phyloP scores from a whole-genome alignment of 352 stramenopile genomes.

The Phytophthora uliginosa region DNA sequence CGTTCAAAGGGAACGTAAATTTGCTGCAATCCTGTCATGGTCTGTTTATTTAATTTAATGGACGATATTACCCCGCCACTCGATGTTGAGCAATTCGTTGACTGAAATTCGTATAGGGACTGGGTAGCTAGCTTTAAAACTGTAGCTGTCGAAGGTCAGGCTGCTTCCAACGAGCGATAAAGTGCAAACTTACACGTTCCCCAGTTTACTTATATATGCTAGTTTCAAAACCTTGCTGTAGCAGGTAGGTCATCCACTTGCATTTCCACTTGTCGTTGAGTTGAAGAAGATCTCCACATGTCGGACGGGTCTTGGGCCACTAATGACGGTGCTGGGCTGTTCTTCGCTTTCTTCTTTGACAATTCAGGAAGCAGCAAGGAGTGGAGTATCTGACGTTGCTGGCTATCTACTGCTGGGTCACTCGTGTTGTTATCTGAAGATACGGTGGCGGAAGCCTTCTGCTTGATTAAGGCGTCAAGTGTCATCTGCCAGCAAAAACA shows the following conservation, averaged over 20 bases:
- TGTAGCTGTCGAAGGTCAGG: no score
- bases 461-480: conserved; percentile 57
- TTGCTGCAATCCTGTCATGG: no score
- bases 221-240: conserved; percentile 44
- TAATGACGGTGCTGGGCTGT: conserved; percentile 1
- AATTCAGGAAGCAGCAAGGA: conserved; percentile 28
- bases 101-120: no score
- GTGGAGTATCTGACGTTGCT: conserved; percentile 30
- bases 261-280: background rate
- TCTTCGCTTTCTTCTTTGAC: conserved; percentile 7
- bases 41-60: no score
- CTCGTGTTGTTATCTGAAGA: conserved; percentile 19
- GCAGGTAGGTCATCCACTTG: conserved; percentile 13
- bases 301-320: conserved; percentile 26
- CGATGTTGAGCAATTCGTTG: no score
- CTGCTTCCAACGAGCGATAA: no score
- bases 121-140: no score
- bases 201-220: background rate
- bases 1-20: no score
- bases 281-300: conserved; percentile 41
- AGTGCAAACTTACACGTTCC: no score
- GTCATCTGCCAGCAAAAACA: conserved; percentile 45
- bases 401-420: conserved; percentile 13
- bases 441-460: conserved; percentile 21
- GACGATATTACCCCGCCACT: no score